Evolutionary conservation across 257 asterid genomes (phyloP).

Genomic region (Penstemon davidsonii): DNA sequence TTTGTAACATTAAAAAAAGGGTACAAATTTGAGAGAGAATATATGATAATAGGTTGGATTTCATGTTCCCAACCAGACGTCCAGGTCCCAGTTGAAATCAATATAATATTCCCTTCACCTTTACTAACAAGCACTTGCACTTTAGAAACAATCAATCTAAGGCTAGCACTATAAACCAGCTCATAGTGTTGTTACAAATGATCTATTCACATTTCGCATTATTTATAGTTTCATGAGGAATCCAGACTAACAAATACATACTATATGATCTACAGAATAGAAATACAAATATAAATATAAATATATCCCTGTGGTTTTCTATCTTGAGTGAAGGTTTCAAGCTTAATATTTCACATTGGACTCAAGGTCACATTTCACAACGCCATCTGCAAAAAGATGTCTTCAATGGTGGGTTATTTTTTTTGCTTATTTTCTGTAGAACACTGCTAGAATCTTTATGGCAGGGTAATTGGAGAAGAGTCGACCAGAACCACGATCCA

Average conservation of each 20-base stretch:
- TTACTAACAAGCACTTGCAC: no score
- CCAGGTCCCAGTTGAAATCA: no score
- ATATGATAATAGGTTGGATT: no score
- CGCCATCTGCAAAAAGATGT: slow-evolving; percentile 17
- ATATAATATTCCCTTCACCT: no score
- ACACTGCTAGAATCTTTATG: background rate
- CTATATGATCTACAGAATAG: slow-evolving; percentile 1
- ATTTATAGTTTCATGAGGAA: background rate
- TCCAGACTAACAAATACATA: background rate
- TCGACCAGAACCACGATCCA: background rate
- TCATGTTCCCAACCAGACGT: no score
- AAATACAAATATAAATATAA: background rate
- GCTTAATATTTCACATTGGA: slow-evolving; percentile 14
- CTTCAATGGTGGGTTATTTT: slow-evolving; percentile 3
- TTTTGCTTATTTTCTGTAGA: background rate
- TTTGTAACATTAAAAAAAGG: no score
- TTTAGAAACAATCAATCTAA: no score
- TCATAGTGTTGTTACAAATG: background rate
- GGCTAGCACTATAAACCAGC: slow-evolving; percentile 3
- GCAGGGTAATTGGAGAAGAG: slow-evolving; percentile 11
- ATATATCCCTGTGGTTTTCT: background rate
- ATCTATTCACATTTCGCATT: slow-evolving; percentile 2
- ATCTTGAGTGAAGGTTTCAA: background rate
- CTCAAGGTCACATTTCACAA: background rate
- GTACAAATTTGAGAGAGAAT: no score